phyloP scores from a whole-genome alignment of 495 filamentous ascomycete genomes.

The Aspergillus asperescens region DNA sequence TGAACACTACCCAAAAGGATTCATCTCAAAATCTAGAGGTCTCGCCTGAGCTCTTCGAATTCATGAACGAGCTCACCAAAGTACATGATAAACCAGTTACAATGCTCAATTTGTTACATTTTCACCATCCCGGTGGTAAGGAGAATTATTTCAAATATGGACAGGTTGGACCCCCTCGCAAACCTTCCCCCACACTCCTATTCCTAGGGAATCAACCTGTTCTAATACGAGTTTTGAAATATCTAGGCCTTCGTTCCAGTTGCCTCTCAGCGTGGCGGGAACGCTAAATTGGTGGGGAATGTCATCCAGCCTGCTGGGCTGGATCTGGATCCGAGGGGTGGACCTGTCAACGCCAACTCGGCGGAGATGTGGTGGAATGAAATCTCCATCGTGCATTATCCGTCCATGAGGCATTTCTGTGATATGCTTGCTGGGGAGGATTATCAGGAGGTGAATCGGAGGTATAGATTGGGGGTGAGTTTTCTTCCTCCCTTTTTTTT shows the following conservation, averaged over 20 bases:
- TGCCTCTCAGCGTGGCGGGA: slow-evolving; percentile 50
- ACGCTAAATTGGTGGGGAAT: slow-evolving; percentile 58
- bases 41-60: slow-evolving; percentile 44
- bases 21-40: slow-evolving; percentile 52
- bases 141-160: slow-evolving; percentile 55
- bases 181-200: background rate
- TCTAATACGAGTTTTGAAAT: background rate
- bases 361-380: slow-evolving; percentile 48
- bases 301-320: slow-evolving; percentile 38
- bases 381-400: slow-evolving; percentile 62
- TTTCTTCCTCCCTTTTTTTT: background rate
- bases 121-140: slow-evolving; percentile 46
- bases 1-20: slow-evolving; percentile 8
- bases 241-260: slow-evolving; percentile 45
- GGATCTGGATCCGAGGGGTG: background rate
- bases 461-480: slow-evolving; percentile 46
- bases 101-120: slow-evolving; percentile 66
- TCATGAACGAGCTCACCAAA: slow-evolving; percentile 35
- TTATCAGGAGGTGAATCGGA: slow-evolving; percentile 59
- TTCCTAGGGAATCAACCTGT: background rate
- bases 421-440: slow-evolving; percentile 59
- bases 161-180: slow-evolving; percentile 21
- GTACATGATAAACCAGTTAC: slow-evolving; percentile 47
- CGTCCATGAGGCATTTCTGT: slow-evolving; percentile 56
- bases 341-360: slow-evolving; percentile 19